Percentiles rank a stretch among this genome's conserved stretches.
Conservation (phyloP, 139 green algal genomes). For the Medakamo hakoo region DNA sequence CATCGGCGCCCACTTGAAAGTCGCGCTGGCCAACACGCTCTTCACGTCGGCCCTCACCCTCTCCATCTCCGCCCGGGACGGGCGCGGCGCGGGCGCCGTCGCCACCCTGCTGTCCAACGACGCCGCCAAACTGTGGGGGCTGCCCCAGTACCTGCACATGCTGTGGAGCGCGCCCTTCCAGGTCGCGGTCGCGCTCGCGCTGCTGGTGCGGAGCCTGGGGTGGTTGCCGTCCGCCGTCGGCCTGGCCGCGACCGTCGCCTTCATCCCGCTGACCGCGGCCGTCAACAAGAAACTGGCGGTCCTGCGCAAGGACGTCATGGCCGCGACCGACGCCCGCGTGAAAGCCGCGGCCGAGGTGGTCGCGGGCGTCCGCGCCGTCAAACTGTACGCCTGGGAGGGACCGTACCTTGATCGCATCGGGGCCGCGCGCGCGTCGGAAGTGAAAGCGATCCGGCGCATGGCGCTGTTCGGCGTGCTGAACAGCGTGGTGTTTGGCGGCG, state of each 20-base stretch:
- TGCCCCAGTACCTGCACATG: constrained; percentile 71
- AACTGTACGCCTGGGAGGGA: constrained; percentile 82
- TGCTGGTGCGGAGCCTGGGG: constrained; percentile 59
- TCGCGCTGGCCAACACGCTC: constrained; percentile 47
- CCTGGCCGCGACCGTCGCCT: constrained; percentile 42
- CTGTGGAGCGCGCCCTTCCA: constrained; percentile 40
- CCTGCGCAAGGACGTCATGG: constrained; percentile 33
- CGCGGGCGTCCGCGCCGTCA: constrained; percentile 76
- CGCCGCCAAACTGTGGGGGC: constrained; percentile 62
- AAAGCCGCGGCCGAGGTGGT: constrained; percentile 57
- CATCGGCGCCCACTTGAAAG: constrained; percentile 53
- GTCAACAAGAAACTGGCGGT: constrained; percentile 35
- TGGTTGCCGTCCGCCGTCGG: constrained; percentile 45
- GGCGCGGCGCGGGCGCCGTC: constrained; percentile 45
- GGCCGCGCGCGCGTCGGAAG: constrained; percentile 48
- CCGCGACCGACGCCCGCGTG: constrained; percentile 56
- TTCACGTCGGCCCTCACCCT: constrained; percentile 62
- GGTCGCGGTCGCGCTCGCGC: constrained; percentile 54
- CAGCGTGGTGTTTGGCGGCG: constrained; percentile 22
- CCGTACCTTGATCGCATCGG: constrained; percentile 58
- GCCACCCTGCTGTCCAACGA: constrained; percentile 77
- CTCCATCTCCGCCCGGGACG: constrained; percentile 24
- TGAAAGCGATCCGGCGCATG: constrained; percentile 23
- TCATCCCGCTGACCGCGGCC: constrained; percentile 56
- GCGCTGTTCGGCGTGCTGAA: constrained; percentile 16